Evolutionary conservation across 441 rosid species (phyloP), one percentile per base, ranked within the genome.

Genomic region (Populus hybrid): DNA sequence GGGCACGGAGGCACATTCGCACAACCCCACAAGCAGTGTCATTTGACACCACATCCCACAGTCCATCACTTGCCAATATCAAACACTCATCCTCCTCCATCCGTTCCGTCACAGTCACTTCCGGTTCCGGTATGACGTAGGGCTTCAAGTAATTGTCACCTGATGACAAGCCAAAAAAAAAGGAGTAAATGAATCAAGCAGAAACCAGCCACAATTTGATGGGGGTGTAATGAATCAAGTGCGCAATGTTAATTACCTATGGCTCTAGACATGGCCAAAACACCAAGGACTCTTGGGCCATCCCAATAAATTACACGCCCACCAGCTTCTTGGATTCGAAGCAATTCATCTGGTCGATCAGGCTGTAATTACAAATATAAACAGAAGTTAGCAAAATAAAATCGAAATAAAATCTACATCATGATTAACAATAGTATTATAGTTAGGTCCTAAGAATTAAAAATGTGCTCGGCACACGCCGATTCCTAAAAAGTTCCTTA

Each of bases 301-400:
- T 95, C 98, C 99, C 99, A 95, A 74, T 88, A 93, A 9, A 95
- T 92, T 3, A 95, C 98, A 2, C 97, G 93, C 65, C 99, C 99
- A 0, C 99, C 99, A 0, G 94, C 97, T 61, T 78, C 84, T 72
- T 95, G 75, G 80, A 95, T 93, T 78, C 99, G 86, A 18, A 33
- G 42, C 71, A 93, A 80, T 80, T 95, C 99, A 77, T 95, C 99
- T 4, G 97, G 97, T 36, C 99, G 89, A 83, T 95, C 98, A 77
- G 98, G 98, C 99, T 95, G 87, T 24, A 67, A 16, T 38, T 28
- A 35, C 23, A 20, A 2, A n/a, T 6, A n/a, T 20, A 68, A 42
- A 24, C 12, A 26, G 26, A 3, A 50, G 28, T 16, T 2, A 7
- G 56, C 31, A 71, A 40, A 14, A 29, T 3, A 12, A 3, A 26